Conservation (phyloP, 805 yeast genomes). For the Wickerhamomyces canadensis region DNA sequence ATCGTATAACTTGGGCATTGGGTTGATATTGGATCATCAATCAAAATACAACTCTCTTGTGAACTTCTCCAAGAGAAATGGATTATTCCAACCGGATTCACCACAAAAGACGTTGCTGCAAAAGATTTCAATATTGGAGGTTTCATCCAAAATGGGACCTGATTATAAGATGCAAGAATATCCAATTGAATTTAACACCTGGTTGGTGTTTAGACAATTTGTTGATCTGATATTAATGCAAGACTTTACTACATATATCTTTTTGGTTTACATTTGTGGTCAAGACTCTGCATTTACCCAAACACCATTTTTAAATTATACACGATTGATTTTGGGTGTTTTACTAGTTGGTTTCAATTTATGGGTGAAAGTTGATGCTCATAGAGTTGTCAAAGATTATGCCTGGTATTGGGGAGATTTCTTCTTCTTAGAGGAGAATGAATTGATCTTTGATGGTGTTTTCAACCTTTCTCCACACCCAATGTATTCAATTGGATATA, state of each 20-base stretch:
- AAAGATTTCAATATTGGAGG: constrained; percentile 38
- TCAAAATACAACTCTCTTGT: constrained; percentile 53
- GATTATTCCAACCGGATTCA: constrained; percentile 39
- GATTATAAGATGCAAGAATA: constrained; percentile 31
- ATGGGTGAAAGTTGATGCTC: constrained; percentile 86
- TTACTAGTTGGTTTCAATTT: constrained; percentile 63
- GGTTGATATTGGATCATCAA: constrained; percentile 59
- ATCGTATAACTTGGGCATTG: constrained; percentile 77
- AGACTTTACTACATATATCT: constrained; percentile 71
- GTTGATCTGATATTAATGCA: constrained; percentile 83
- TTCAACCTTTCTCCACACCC: constrained; percentile 90
- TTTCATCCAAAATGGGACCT: constrained; percentile 40
- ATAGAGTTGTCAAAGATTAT: constrained; percentile 79
- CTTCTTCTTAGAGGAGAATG: constrained; percentile 69
- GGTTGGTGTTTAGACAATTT: constrained; percentile 73
- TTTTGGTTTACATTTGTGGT: constrained; percentile 41
- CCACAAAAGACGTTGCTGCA: constrained; percentile 30
- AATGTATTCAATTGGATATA: constrained; percentile 85
- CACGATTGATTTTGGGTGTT: constrained; percentile 55
- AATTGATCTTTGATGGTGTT: constrained; percentile 79
- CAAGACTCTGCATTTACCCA: constrained; percentile 35
- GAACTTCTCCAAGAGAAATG: constrained; percentile 38
- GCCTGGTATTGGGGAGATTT: constrained; percentile 98
- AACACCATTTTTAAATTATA: constrained; percentile 35
- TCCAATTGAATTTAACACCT: constrained; percentile 76